A percentile compares a stretch with the other conserved stretches of the same genome.
Evolutionary conservation across 2,329 filamentous ascomycete genomes (phyloP).

Genomic region (Exophiala spinifera): DNA sequence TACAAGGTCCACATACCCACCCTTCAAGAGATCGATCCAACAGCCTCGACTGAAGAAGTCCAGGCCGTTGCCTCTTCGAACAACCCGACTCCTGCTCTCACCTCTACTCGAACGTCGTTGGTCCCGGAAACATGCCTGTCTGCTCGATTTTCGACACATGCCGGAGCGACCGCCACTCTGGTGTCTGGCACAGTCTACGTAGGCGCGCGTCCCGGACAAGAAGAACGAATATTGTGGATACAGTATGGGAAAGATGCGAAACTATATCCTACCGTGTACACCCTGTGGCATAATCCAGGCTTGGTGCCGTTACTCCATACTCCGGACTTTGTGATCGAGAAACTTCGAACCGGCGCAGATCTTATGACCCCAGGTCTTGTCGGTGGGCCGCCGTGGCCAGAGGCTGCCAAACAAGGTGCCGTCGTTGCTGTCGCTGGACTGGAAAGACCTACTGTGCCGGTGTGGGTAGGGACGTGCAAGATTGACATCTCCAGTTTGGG

Average conservation of each 20-base stretch:
- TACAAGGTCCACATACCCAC: conserved; percentile 53
- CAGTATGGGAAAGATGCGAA: conserved; percentile 54
- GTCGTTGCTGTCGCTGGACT: conserved; percentile 62
- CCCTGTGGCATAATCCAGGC: conserved; percentile 61
- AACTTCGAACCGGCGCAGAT: conserved; percentile 63
- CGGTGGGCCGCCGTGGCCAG: conserved; percentile 62
- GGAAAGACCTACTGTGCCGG: conserved; percentile 58
- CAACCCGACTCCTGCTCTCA: conserved; percentile 46
- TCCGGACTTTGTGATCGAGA: conserved; percentile 57
- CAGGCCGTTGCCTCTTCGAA: conserved; percentile 32
- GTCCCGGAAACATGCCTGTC: conserved; percentile 62
- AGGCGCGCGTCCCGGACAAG: conserved; percentile 55
- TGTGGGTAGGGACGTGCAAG: conserved; percentile 63
- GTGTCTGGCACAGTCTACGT: conserved; percentile 65
- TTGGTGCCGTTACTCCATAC: conserved; percentile 64
- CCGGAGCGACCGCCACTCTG: conserved; percentile 59
- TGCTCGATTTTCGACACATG: conserved; percentile 63
- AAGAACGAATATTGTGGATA: conserved; percentile 63
- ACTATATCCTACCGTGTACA: conserved; percentile 57
- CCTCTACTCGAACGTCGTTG: conserved; percentile 55
- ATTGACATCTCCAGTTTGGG: conserved; percentile 57
- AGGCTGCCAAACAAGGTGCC: conserved; percentile 56
- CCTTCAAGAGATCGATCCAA: conserved; percentile 31
- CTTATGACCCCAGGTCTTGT: conserved; percentile 67
- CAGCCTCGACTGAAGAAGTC: conserved; percentile 43